A percentile compares a stretch with the other conserved stretches of the same genome.
These are phyloP conservation scores for Euphrasia arctica DNA, from an alignment of 305 asterid genomes.

Conservation along the genomic window DNA sequence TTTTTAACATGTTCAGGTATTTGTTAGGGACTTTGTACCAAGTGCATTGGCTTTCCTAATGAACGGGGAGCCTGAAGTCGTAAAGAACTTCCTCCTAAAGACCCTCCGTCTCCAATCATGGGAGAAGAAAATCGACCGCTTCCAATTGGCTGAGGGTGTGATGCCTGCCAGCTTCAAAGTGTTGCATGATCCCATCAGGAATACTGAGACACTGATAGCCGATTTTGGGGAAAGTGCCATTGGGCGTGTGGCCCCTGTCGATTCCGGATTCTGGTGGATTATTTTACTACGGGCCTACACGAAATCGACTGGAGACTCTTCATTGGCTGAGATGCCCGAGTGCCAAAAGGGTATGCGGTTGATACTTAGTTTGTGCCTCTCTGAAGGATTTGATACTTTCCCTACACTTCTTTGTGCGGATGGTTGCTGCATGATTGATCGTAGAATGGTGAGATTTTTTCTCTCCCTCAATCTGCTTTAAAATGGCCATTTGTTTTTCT, in stretches of 20 bases:
- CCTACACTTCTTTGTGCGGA: constrained; percentile 92
- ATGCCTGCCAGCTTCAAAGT: constrained; percentile 95
- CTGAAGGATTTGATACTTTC: constrained; percentile 86
- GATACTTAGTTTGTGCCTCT: constrained; percentile 77
- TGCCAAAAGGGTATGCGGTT: constrained; percentile 86
- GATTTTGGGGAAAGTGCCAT: constrained; percentile 93
- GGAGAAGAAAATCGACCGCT: constrained; percentile 81
- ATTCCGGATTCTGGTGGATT: constrained; percentile 95
- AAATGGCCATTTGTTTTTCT: too few species aligned
- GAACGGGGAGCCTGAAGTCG: constrained; percentile 82
- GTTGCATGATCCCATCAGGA: constrained; percentile 62
- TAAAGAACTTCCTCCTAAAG: constrained; percentile 63
- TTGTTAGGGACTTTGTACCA: constrained; percentile 85
- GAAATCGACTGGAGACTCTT: constrained; percentile 73
- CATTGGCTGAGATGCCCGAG: constrained; percentile 79
- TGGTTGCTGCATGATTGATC: constrained; percentile 91
- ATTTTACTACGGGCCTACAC: constrained; percentile 81
- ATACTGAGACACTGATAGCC: constrained; percentile 67
- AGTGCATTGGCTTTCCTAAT: constrained; percentile 81
- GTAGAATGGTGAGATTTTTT: constrained; percentile 66
- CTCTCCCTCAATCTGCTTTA: not conserved
- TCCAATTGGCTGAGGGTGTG: constrained; percentile 82
- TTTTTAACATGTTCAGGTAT: constrained; percentile 47
- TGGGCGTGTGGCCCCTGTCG: constrained; percentile 91
- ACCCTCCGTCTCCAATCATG: constrained; percentile 86